Percentiles rank a stretch among this genome's conserved stretches.
These are phyloP conservation scores for Hortaea sp. DNA, from an alignment of 2,329 filamentous ascomycete species.

Conservation along the genomic window DNA sequence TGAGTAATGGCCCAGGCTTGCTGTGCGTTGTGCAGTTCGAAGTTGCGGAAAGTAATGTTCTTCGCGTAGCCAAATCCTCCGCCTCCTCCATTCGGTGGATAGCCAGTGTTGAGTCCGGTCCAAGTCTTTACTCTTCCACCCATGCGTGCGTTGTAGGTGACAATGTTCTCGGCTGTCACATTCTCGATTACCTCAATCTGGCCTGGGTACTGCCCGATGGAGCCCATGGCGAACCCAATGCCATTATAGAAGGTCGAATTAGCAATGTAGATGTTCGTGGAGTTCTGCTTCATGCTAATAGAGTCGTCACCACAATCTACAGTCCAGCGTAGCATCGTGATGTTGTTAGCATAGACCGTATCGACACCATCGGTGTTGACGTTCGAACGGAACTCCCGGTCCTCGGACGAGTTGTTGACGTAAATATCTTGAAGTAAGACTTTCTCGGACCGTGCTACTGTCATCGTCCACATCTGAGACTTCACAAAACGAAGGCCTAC, in stretches of 20 bases:
- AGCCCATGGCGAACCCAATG: conserved; percentile 23
- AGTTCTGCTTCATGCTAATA: conserved; percentile 47
- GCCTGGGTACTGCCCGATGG: conserved; percentile 35
- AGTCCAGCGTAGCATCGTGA: conserved; percentile 43
- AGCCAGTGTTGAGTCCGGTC: conserved; percentile 37
- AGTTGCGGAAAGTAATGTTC: conserved; percentile 3
- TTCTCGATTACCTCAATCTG: conserved; percentile 47
- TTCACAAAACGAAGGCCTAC: conserved; percentile 23
- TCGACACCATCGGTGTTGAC: conserved; percentile 42
- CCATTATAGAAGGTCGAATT: conserved; percentile 36
- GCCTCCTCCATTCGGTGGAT: conserved; percentile 48
- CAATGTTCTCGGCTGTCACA: conserved; percentile 26
- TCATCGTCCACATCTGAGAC: conserved; percentile 13
- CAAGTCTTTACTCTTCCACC: conserved; percentile 44
- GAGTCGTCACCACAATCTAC: conserved; percentile 46
- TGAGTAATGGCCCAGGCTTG: background rate
- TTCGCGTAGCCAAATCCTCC: conserved; percentile 40
- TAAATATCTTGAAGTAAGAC: conserved; percentile 29
- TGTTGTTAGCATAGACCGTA: conserved; percentile 42
- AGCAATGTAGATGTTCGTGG: conserved; percentile 37
- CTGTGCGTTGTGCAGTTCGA: background rate
- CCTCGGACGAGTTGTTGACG: conserved; percentile 39
- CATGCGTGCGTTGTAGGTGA: conserved; percentile 7
- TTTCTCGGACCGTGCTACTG: conserved; percentile 3
- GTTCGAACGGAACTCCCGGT: conserved; percentile 1